These are phyloP conservation scores for Straminergon stramineum DNA, from an alignment of 225 moss, liverwort and hornwort genomes.

Conservation along the genomic window DNA sequence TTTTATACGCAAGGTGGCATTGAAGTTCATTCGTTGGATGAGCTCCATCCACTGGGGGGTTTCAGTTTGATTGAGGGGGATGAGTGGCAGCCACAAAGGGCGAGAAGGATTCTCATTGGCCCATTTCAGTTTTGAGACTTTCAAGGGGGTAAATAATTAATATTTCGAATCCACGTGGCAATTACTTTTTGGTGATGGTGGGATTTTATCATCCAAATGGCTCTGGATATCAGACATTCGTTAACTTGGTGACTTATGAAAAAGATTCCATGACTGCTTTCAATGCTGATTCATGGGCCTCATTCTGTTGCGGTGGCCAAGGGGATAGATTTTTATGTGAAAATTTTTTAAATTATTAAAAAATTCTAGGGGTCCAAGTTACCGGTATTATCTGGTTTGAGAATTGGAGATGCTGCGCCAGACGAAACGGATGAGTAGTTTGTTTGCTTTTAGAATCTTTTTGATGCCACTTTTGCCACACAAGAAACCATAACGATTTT, in stretches of 20 bases:
- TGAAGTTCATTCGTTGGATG: not conserved
- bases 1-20: no score
- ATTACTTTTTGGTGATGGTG: not conserved
- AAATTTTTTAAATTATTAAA: not conserved
- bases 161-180: not conserved
- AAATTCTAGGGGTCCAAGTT: not conserved
- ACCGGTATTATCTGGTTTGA: not conserved
- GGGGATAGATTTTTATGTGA: not conserved
- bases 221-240: not conserved
- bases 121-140: not conserved
- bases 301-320: not conserved
- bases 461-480: not conserved
- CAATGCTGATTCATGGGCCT: not conserved
- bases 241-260: not conserved
- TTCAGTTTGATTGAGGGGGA: not conserved
- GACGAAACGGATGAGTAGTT: not conserved
- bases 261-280: not conserved
- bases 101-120: not conserved
- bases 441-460: not conserved
- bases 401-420: not conserved
- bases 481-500: not conserved
- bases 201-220: not conserved
- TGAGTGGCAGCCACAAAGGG: conserved; percentile 11
- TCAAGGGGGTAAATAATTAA: not conserved
- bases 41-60: not conserved